Percentiles rank a stretch among this genome's conserved stretches.
Conservation (phyloP, 495 filamentous ascomycete species). For the Neurospora sp. region DNA sequence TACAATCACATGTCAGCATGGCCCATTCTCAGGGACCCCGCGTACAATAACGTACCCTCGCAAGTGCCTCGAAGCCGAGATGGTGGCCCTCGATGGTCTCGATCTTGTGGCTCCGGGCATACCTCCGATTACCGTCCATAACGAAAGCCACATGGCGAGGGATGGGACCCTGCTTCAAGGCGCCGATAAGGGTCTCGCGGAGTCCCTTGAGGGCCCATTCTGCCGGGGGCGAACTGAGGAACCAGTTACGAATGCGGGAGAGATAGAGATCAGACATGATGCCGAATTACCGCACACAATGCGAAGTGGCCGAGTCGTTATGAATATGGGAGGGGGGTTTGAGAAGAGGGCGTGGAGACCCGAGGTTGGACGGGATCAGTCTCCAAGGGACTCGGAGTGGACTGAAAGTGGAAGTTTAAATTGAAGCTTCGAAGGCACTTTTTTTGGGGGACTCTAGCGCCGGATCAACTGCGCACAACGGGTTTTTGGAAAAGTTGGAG, state of each 20-base stretch:
- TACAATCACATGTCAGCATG: conserved; percentile 3
- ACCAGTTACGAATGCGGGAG: conserved; percentile 71
- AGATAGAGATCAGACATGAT: conserved; percentile 51
- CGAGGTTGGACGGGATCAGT: neutral
- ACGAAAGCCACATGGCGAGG: conserved; percentile 94
- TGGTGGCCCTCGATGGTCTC: conserved; percentile 98
- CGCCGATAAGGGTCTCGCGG: conserved; percentile 74
- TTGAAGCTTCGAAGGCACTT: neutral
- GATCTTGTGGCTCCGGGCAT: conserved; percentile 79
- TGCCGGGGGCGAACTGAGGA: conserved; percentile 76
- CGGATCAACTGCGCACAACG: neutral
- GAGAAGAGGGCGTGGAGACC: neutral
- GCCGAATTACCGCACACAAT: neutral
- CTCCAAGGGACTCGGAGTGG: neutral
- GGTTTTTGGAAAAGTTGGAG: neutral
- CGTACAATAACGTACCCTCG: conserved; percentile 46
- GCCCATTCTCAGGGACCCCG: neutral
- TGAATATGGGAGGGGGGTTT: neutral
- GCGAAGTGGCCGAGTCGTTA: neutral
- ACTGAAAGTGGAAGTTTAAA: neutral
- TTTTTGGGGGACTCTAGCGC: neutral
- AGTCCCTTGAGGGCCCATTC: conserved; percentile 68
- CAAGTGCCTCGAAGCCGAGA: conserved; percentile 89
- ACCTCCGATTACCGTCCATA: conserved; percentile 95
- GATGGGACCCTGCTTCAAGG: conserved; percentile 79